Percentiles rank a stretch among this genome's conserved stretches.
Evolutionary conservation across 1,284 basidiomycete genomes (phyloP).

Genomic region (Quambalaria eucalypti): DNA sequence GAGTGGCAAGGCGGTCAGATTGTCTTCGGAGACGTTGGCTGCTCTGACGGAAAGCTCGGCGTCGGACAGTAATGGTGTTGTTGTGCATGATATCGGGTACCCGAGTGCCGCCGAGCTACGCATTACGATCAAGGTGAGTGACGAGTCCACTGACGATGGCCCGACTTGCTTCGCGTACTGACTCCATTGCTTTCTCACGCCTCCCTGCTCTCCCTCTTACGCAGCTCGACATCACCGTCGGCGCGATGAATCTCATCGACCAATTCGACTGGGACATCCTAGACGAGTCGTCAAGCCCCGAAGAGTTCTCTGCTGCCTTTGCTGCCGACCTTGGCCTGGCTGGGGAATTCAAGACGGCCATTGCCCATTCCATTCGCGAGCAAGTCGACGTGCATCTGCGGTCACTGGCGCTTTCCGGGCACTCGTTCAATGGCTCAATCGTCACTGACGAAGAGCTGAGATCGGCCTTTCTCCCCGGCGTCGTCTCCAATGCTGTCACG

Average conservation of each 20-base stretch:
- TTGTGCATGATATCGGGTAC: too few species aligned
- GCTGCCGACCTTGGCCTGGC: conserved; percentile 76
- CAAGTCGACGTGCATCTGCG: conserved; percentile 86
- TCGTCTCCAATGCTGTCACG: conserved; percentile 48
- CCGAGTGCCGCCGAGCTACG: conserved; percentile 71
- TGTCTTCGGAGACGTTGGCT: too few species aligned
- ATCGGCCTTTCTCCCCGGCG: conserved; percentile 71
- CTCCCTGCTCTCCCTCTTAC: conserved; percentile 47
- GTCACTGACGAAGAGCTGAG: conserved; percentile 87
- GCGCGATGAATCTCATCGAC: conserved; percentile 85
- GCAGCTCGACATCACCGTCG: conserved; percentile 94
- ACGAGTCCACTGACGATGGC: too few species aligned
- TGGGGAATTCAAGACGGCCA: conserved; percentile 80
- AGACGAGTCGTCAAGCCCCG: conserved; percentile 68
- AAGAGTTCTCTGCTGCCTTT: conserved; percentile 84
- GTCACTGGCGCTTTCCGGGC: conserved; percentile 81
- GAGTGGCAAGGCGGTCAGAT: too few species aligned
- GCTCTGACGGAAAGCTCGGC: too few species aligned
- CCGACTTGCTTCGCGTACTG: too few species aligned
- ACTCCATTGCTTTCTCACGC: too few species aligned
- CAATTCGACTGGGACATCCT: conserved; percentile 97
- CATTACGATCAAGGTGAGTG: conserved; percentile 80
- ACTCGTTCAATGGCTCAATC: conserved; percentile 67
- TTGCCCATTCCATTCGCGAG: conserved; percentile 90
- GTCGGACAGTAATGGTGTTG: conserved; percentile 45